Percentiles rank a stretch among this genome's conserved stretches.
phyloP scores from a whole-genome alignment of 2,329 filamentous ascomycete species.

The Trichophyton benhamiae region DNA sequence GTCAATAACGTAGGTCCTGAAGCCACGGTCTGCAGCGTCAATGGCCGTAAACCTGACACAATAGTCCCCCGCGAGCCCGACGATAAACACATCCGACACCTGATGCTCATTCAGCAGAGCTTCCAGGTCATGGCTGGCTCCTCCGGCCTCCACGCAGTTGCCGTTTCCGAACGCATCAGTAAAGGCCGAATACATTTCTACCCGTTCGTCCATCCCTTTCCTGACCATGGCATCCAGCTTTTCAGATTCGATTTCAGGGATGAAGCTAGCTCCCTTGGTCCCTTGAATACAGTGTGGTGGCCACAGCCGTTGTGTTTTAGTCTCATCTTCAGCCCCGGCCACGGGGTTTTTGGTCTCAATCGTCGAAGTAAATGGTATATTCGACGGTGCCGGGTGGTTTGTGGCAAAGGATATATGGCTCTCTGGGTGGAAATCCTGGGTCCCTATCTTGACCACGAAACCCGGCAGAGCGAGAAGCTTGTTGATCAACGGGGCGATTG shows the following conservation, averaged over 20 bases:
- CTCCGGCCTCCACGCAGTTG: slow-evolving; percentile 22
- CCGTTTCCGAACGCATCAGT: slow-evolving; percentile 58
- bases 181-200: slow-evolving; percentile 95
- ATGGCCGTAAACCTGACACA: slow-evolving; percentile 75
- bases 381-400: slow-evolving; percentile 55
- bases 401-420: slow-evolving; percentile 79
- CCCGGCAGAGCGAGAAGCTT: slow-evolving; percentile 52
- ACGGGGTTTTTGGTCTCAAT: slow-evolving; percentile 43
- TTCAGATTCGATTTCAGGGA: slow-evolving; percentile 54
- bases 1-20: slow-evolving; percentile 60
- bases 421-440: slow-evolving; percentile 80
- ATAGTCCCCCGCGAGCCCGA: slow-evolving; percentile 77
- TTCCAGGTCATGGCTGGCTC: slow-evolving; percentile 47
- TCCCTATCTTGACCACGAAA: slow-evolving; percentile 65
- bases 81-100: slow-evolving; percentile 71
- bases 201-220: slow-evolving; percentile 60
- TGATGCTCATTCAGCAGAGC: slow-evolving; percentile 42
- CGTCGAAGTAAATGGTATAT: slow-evolving; percentile 54
- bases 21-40: slow-evolving; percentile 65
- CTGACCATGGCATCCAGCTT: slow-evolving; percentile 56
- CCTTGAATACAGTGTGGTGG: slow-evolving; percentile 76
- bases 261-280: slow-evolving; percentile 58
- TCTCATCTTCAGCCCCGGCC: slow-evolving; percentile 44
- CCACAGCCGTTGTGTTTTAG: slow-evolving; percentile 64
- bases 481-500: slow-evolving; percentile 62